Base-by-base conservation (phyloP, 2,329 filamentous ascomycete genomes). In the Paecilomyces variotii region DNA sequence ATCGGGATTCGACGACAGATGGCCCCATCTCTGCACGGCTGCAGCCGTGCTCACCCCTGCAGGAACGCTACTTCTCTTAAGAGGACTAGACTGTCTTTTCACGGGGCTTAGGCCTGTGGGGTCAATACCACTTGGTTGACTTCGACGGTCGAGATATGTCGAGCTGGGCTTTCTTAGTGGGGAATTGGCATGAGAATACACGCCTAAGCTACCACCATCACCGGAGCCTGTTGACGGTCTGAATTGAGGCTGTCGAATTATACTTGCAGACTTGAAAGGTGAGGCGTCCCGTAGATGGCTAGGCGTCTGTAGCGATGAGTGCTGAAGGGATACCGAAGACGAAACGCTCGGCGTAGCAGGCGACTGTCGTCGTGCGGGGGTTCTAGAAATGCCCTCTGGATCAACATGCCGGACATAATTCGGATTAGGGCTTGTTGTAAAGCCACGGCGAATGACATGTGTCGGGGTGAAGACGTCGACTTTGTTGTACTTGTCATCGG, bases 341-440 rank as follows among this genome's bases (percentile, higher is more conserved):
- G 52, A 59, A 19, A 45, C 12, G 6, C 39, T 45, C 39, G 39
- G 39, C 56, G 53, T 34, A 39, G 56, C 57, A 61, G 55, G 57
- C 9, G 61, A 62, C 39, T 59, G 53, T 32, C 61, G 61, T 34
- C 67, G 60, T 34, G 64, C 53, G 56, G 59, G 54, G 64, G 62
- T 57, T 58, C 61, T 32, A 80, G 79, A 68, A 71, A 62, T 66
- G 53, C 77, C 79, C 53, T 92, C 86, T 0, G 88, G 86, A 65
- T 92, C 86, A 62, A 91, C 82, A 64, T 91, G 85, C 60, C 82
- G 84, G 32, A 84, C 75, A 69, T 94, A 94, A 70, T 89, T 90
- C 0, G 88, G 87, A 70, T 97, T 97, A 3, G 90, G 88, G 59
- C 91, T 89, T 1, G 88, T 89, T 62, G 85, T 83, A 73, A 96